Conservation (phyloP, 345 rosid genomes). For the Viola odorata region DNA sequence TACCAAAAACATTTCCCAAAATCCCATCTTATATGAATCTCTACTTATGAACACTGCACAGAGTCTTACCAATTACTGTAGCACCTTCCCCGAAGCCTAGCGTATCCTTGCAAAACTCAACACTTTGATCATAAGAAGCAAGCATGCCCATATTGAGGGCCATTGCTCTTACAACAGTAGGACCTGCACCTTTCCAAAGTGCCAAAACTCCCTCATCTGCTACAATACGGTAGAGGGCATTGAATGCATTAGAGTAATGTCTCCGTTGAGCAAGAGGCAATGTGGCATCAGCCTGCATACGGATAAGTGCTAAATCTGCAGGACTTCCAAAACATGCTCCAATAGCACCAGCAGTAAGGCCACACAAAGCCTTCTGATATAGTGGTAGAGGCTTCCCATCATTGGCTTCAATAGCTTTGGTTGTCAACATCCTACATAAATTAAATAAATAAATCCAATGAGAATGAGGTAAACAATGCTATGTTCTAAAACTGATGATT, state of each 20-base stretch:
- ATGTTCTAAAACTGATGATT: too few relatives aligned
- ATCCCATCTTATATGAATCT: too few relatives aligned
- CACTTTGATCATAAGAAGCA: constrained; percentile 97
- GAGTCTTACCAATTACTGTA: constrained; percentile 49
- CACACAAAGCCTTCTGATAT: constrained; percentile 95
- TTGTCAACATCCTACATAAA: constrained; percentile 64
- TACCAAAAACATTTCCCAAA: too few relatives aligned
- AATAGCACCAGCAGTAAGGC: constrained; percentile 97
- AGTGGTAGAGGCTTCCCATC: constrained; percentile 97
- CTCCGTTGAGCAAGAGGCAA: constrained; percentile 90
- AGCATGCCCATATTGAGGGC: constrained; percentile 99
- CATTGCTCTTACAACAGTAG: constrained; percentile 99
- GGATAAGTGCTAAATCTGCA: constrained; percentile 93
- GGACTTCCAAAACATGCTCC: constrained; percentile 92
- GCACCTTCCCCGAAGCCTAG: constrained; percentile 69
- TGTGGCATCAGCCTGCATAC: constrained; percentile 99
- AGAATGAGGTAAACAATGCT: background rate
- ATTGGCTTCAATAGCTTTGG: constrained; percentile 78
- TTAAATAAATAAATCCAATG: constrained; percentile 2
- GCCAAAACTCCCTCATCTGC: constrained; percentile 92
- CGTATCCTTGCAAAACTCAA: constrained; percentile 77
- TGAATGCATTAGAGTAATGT: constrained; percentile 85
- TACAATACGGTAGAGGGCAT: constrained; percentile 77
- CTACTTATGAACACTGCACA: background rate
- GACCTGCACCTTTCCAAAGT: constrained; percentile 99